phyloP scores from a whole-genome alignment of 805 yeast genomes.

The Martiniozyma abietophila region DNA sequence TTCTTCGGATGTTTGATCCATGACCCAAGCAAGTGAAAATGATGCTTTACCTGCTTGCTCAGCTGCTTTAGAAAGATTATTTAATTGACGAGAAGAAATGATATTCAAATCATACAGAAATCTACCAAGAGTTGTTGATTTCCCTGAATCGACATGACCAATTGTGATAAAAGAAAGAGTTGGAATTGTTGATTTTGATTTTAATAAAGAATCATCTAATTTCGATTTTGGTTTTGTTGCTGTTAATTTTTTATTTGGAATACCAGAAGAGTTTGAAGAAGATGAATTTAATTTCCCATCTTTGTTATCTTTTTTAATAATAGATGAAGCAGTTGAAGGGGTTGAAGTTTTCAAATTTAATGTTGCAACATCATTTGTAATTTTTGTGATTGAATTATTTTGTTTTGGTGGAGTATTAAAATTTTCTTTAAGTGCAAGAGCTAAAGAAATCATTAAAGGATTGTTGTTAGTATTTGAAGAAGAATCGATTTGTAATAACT shows the following conservation, averaged over 20 bases:
- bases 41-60: constrained; percentile 65
- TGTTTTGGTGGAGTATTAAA: not conserved
- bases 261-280: too few species aligned
- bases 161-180: constrained; percentile 66
- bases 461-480: too few species aligned
- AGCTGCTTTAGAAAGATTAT: constrained; percentile 55
- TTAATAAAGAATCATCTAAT: constrained; percentile 33
- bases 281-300: too few species aligned
- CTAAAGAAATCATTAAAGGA: too few species aligned
- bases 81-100: constrained; percentile 54
- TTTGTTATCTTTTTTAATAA: not conserved
- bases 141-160: constrained; percentile 84
- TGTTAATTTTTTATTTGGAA: constrained; percentile 8
- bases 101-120: constrained; percentile 57
- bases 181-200: constrained; percentile 35
- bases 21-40: constrained; percentile 77
- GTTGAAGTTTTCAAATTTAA: constrained; percentile 38
- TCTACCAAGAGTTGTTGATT: constrained; percentile 72
- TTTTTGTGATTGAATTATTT: not conserved
- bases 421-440: not conserved
- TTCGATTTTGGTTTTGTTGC: constrained; percentile 35
- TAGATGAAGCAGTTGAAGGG: too few species aligned
- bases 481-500: too few species aligned
- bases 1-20: constrained; percentile 76
- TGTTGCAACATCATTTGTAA: constrained; percentile 15